Evolutionary conservation across 805 yeast species (phyloP).

Genomic region (Blastobotrys parvus): DNA sequence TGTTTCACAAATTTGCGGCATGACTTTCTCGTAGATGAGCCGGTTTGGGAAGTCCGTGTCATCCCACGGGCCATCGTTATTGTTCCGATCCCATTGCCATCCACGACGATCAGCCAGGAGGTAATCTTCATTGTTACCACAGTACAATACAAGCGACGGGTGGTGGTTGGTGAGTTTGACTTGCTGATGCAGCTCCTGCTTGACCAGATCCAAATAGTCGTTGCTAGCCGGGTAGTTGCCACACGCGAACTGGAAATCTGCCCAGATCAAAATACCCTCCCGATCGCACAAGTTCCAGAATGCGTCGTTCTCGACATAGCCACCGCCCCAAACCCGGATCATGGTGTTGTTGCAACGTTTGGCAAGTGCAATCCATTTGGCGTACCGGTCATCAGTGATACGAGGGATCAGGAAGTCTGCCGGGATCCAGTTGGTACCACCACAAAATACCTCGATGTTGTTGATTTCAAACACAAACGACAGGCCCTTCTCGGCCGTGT

Average conservation of each 20-base stretch:
- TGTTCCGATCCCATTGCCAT: constrained; percentile 11
- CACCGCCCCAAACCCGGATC: constrained; percentile 43
- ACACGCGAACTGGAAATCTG: constrained; percentile 48
- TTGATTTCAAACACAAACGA: constrained; percentile 36
- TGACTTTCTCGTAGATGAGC: constrained; percentile 30
- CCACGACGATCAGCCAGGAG: constrained; percentile 32
- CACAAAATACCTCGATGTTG: constrained; percentile 29
- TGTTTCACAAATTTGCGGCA: constrained; percentile 5
- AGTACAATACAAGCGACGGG: constrained; percentile 26
- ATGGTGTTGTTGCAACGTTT: constrained; percentile 34
- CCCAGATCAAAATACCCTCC: constrained; percentile 40
- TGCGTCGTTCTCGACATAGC: constrained; percentile 34
- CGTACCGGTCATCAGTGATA: constrained; percentile 29
- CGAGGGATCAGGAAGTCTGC: constrained; percentile 32
- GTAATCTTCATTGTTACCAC: constrained; percentile 39
- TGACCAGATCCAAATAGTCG: constrained; percentile 29
- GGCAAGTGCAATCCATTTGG: constrained; percentile 29
- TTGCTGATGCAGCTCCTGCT: constrained; percentile 34
- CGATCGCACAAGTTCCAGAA: constrained; percentile 37
- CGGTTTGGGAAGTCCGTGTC: constrained; percentile 33
- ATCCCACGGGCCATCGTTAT: constrained; percentile 7
- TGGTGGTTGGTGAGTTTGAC: constrained; percentile 33
- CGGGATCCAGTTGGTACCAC: constrained; percentile 43
- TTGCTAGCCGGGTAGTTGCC: constrained; percentile 40
- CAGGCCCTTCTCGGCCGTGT: constrained; percentile 22